Evolutionary conservation across 371 early-diverging fungal genomes (phyloP).

Genomic region (Actinomucor elegans): DNA sequence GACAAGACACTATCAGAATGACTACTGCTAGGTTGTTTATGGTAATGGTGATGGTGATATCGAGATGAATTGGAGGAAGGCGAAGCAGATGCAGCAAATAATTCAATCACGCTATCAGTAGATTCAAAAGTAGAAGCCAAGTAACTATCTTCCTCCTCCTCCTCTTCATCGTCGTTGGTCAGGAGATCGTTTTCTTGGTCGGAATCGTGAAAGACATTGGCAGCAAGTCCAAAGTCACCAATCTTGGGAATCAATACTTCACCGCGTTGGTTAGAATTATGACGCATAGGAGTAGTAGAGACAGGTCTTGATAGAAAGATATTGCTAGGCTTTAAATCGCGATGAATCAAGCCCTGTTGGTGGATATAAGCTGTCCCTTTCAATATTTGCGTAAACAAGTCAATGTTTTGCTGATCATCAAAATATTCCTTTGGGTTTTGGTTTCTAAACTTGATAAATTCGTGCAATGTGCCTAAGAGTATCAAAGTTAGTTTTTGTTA

Average conservation of each 20-base stretch:
- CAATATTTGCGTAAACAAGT: slow-evolving; percentile 55
- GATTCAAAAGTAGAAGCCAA: neutral
- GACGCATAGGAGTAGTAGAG: neutral
- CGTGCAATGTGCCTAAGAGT: slow-evolving; percentile 38
- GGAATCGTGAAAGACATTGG: slow-evolving; percentile 33
- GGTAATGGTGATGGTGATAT: neutral
- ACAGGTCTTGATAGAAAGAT: slow-evolving; percentile 50
- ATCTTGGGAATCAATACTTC: slow-evolving; percentile 58
- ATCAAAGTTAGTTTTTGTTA: too few relatives aligned
- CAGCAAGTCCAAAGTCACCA: slow-evolving; percentile 89
- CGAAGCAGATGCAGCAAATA: neutral
- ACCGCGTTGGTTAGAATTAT: neutral
- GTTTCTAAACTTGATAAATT: slow-evolving; percentile 42
- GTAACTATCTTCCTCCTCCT: neutral
- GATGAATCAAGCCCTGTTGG: slow-evolving; percentile 69
- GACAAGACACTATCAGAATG: slow-evolving; percentile 3
- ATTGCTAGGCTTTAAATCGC: slow-evolving; percentile 85
- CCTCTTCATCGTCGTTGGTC: neutral
- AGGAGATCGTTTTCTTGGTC: slow-evolving; percentile 10
- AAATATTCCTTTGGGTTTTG: slow-evolving; percentile 15
- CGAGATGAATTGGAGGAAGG: neutral
- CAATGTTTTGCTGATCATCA: slow-evolving; percentile 47
- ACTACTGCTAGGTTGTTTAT: neutral
- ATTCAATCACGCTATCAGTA: neutral
- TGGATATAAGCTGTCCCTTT: slow-evolving; percentile 78